These are phyloP conservation scores for Fusarium lateritium DNA, from an alignment of 2,329 filamentous ascomycete species.

Conservation along the genomic window DNA sequence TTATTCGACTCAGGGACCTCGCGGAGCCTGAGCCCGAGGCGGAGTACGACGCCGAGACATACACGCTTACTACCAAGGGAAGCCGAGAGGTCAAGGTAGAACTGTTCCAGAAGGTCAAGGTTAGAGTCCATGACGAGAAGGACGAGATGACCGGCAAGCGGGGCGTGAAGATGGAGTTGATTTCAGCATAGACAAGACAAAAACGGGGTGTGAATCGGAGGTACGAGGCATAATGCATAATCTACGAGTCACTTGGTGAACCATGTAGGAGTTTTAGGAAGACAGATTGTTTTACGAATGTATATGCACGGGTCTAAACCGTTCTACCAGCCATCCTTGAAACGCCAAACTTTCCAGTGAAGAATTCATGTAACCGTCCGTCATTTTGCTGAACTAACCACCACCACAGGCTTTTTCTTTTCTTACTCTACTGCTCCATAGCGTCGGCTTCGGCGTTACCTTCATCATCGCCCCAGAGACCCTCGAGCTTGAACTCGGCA, in stretches of 20 bases:
- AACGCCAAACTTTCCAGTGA: constrained; percentile 53
- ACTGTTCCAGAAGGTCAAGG: constrained; percentile 91
- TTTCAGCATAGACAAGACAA: constrained; percentile 53
- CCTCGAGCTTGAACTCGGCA: constrained; percentile 94
- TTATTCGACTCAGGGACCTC: constrained; percentile 89
- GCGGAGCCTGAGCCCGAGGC: constrained; percentile 83
- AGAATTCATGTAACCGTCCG: constrained; percentile 49
- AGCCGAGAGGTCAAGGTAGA: constrained; percentile 75
- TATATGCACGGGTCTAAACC: constrained; percentile 51
- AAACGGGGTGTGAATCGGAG: not conserved
- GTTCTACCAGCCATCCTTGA: constrained; percentile 52
- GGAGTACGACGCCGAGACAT: constrained; percentile 88
- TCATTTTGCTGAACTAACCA: constrained; percentile 43
- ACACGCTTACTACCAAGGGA: constrained; percentile 76
- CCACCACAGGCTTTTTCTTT: constrained; percentile 16
- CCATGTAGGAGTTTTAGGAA: constrained; percentile 41
- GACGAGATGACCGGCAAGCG: constrained; percentile 97
- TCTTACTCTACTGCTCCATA: constrained; percentile 64
- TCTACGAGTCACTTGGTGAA: constrained; percentile 32
- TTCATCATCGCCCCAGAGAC: constrained; percentile 84
- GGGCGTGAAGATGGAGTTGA: constrained; percentile 83
- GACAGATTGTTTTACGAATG: constrained; percentile 46
- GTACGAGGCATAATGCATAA: constrained; percentile 27
- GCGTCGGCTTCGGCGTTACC: constrained; percentile 57
- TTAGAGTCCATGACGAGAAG: constrained; percentile 91